phyloP scores from a whole-genome alignment of 169 alveolate genomes.

The Ichthyophthirius multifiliis region DNA sequence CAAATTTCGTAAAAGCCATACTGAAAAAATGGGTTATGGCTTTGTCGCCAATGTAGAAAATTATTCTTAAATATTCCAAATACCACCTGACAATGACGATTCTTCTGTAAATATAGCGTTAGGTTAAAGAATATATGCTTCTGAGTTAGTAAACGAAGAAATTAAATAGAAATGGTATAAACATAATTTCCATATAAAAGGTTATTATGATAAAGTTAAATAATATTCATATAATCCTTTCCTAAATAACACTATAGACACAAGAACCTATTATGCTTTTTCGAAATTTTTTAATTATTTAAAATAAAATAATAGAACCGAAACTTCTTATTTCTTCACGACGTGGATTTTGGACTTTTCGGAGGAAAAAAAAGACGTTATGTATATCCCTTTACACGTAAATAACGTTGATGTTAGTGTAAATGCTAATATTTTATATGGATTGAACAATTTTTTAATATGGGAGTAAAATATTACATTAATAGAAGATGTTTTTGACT shows the following conservation, averaged over 20 bases:
- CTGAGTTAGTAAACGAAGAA: not conserved
- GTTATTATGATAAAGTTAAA: not conserved
- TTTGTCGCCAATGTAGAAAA: not conserved
- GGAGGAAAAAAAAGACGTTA: not conserved
- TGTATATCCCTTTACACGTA: not conserved
- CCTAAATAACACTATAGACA: not conserved
- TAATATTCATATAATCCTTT: not conserved
- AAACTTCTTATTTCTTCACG: not conserved
- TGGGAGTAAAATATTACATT: not conserved
- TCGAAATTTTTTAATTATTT: not conserved
- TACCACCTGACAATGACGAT: slow-evolving; percentile 5
- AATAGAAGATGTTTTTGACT: not conserved
- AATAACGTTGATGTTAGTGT: not conserved
- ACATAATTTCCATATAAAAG: not conserved
- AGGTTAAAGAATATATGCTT: not conserved
- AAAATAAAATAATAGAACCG: not conserved
- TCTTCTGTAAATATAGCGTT: not conserved
- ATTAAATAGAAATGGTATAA: not conserved
- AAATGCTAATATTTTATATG: not conserved
- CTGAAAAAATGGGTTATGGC: not conserved
- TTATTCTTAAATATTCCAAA: not conserved
- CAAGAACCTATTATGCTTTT: slow-evolving; percentile 2
- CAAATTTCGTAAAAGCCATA: not conserved
- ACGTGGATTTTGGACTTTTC: not conserved
- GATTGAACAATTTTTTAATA: not conserved